Evolutionary conservation across 2,329 filamentous ascomycete genomes (phyloP).

Genomic region (Cryphonectria parasitica): DNA sequence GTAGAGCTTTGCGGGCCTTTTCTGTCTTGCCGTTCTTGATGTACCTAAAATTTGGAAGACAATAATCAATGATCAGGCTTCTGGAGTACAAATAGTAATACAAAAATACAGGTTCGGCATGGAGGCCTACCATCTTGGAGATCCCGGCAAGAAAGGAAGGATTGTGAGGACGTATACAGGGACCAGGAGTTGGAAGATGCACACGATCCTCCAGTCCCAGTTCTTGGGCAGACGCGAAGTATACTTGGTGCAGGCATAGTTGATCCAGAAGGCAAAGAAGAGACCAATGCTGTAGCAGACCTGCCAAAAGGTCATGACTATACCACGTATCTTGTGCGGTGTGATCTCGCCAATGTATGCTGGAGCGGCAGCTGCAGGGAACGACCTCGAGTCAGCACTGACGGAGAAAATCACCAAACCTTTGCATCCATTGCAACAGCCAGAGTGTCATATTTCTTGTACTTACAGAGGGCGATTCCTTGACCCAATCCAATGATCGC

Average conservation of each 20-base stretch:
- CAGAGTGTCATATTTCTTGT: neutral
- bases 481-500: slow-evolving; percentile 72
- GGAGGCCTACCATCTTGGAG: slow-evolving; percentile 67
- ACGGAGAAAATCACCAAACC: neutral
- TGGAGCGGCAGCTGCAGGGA: slow-evolving; percentile 58
- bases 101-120: neutral
- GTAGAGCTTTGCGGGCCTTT: slow-evolving; percentile 59
- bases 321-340: slow-evolving; percentile 65
- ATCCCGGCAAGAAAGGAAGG: slow-evolving; percentile 69
- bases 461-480: slow-evolving; percentile 59
- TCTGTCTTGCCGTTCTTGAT: slow-evolving; percentile 64
- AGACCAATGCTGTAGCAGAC: slow-evolving; percentile 35
- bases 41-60: slow-evolving; percentile 16
- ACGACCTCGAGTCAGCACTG: slow-evolving; percentile 45
- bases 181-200: slow-evolving; percentile 72
- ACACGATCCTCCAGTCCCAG: slow-evolving; percentile 75
- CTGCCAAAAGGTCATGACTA: slow-evolving; percentile 73
- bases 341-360: slow-evolving; percentile 73
- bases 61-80: neutral
- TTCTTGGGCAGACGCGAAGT: slow-evolving; percentile 49
- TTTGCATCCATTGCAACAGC: neutral
- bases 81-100: neutral
- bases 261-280: slow-evolving; percentile 67
- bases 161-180: slow-evolving; percentile 64
- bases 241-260: slow-evolving; percentile 63